phyloP scores from a whole-genome alignment of 176 grass and related monocot genomes.

The Ensete ventricosum region DNA sequence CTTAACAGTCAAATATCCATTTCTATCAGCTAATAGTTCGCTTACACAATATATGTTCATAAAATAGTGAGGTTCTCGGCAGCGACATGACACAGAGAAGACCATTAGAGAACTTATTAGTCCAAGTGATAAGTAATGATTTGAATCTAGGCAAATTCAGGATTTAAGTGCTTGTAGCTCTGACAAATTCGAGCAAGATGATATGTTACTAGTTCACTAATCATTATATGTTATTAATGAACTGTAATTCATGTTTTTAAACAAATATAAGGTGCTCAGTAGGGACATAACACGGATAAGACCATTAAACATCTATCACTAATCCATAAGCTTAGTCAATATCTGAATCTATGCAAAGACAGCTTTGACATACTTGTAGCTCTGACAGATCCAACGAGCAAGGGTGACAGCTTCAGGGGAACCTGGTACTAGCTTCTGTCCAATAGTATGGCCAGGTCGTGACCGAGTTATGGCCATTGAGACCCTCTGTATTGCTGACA shows the following conservation, averaged over 20 bases:
- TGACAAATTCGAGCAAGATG: no score
- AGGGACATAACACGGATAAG: neutral
- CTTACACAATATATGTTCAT: no score
- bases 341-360: conserved; percentile 3
- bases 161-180: neutral
- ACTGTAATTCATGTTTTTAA: neutral
- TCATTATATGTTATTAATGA: no score
- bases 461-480: conserved; percentile 72
- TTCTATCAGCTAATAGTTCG: no score
- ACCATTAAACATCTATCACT: neutral
- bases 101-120: neutral
- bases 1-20: neutral
- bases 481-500: conserved; percentile 84
- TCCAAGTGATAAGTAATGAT: no score
- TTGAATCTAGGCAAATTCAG: neutral
- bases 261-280: neutral
- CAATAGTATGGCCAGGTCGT: conserved; percentile 31
- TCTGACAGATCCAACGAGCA: conserved; percentile 79
- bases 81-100: neutral
- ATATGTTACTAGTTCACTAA: no score
- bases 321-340: neutral
- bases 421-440: conserved; percentile 53
- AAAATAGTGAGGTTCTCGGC: neutral
- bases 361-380: conserved; percentile 61
- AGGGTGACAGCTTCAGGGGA: conserved; percentile 78